Evolutionary conservation across 108 stramenopile species (phyloP), one percentile per base, ranked within the genome.

Genomic region (Mayamaea pseudoterrestris): DNA sequence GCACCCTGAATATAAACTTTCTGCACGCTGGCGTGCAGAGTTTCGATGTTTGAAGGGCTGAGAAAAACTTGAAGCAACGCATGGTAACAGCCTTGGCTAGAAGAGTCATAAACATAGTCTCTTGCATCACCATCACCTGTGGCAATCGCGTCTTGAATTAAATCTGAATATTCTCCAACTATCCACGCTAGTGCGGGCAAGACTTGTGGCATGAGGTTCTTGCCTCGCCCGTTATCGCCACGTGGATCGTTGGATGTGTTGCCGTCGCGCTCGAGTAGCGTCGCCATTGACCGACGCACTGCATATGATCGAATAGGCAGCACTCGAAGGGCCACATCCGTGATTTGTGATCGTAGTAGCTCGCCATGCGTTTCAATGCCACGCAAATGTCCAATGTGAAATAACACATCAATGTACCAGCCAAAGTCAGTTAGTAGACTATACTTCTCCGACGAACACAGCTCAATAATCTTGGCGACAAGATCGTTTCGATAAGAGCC

Each of bases 401-500:
- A 69, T 20, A 99, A 69, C 1, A 95, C 73, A 35, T 90, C 77
- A 13, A 96, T 44, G 58, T 97, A 99, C 98, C 98, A 99, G 5
- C 60, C 52, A 62, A 98, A 96, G 59, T 99, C 93, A 20, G 63
- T 47, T 9, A 98, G 54, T 55, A 78, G 66, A 16, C 90, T 74
- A 54, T 98, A 98, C 57, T 95, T 96, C 44, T 99, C 94, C 5
- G 78, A 61, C 11, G 73, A 65, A 58, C 95, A 97, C 81, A 97
- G 87, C 50, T 71, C 74, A 35, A 98, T 53, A 44, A 99, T 95
- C 54, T 92, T 88, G n/a, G 65, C 50, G 6, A 98, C 85, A 28
- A 99, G 73, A 51, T 96, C 95, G 47, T 93, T 79, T 21, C 88
- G 76, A 67, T 99, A 99, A 26, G 32, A 51, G 11, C 68, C 68